Base-by-base conservation (phyloP, 106 monocot species). In the Dendrobium nobile region DNA sequence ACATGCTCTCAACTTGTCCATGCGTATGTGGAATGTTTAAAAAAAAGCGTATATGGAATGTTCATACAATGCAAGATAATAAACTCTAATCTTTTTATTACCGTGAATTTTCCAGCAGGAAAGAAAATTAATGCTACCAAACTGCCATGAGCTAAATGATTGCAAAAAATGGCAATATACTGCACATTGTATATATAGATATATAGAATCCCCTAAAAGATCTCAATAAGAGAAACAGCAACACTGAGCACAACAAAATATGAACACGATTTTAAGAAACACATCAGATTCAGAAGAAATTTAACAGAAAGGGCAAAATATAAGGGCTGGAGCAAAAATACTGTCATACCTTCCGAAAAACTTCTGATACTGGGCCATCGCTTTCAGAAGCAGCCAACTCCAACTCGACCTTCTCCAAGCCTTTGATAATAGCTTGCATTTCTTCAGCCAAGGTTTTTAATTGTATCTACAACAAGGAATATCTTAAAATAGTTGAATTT, bases 391-490 rank as follows among this genome's bases (percentile, higher is more conserved):
- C 87, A 58, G 81, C 80, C 40, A 91, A 81, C 86, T 99, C 95
- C 24, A 83, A 31, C 77, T 93, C 87, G 67, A 99, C 93, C 75
- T 93, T 99, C 77, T 99, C 95, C 70, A 99, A 75, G 0, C 98
- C 95, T 87, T 95, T 99, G 43, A 88, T 87, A 84, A 93, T 86
- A 18, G 98, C 95, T 90, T 99, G 95, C 95, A 95, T 99, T 93
- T 99, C 98, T 86, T 99, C 98, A 40, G 98, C 98, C 75, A 99
- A 84, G 8, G 86, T 84, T 75, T 99, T 99, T 78, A 99, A 81
- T 86, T 92, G 90, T 81, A 92, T 92, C 92, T 92, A 84, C 59
- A 55, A 16, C 40, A 61, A 70, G 37, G 33, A 70, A 70, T 31
- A 31, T 37, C 70, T 31, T 31, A 31, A 31, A 37, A 2, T 68